Evolutionary conservation across 1,284 basidiomycete species (phyloP), one percentile per base, ranked within the genome.

Genomic region (Rhodotorula glutinis): DNA sequence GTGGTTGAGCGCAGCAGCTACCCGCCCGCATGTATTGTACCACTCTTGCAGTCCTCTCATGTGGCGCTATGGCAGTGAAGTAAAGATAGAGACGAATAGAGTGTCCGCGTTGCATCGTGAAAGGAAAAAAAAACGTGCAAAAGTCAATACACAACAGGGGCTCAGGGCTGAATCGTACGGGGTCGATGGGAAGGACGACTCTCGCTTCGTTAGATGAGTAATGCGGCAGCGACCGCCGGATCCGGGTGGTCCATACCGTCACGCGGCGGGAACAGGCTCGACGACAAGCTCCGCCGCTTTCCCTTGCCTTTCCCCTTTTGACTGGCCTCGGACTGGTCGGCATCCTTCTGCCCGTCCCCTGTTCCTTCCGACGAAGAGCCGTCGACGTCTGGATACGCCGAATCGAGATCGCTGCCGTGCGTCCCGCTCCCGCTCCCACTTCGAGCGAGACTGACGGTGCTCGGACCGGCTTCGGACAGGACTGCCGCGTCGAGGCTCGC

Each of bases 231-330:
- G 29, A 61, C 40, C 5, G 43, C 33, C 11, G 60, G 60, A 25
- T 61, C 53, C n/a, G 52, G 52, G n/a, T 61, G 60, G 17, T 61
- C 53, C 44, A 52, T 23, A 11, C 49, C 33, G 19, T 59, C 58
- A 4, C 38, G 53, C 38, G 53, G 53, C 23, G 53, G 53, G 27
- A 59, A 59, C 25, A 59, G 27, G 25, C 38, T 61, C 38, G 11
- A 41, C 38, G 23, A 41, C 53, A 23, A 19, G 41, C 40, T 53
- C 19, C 27, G 19, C 23, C 52, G 43, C 43, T 53, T 53, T 14
- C 57, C 61, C 65, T 76, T 76, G 61, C 73, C 71, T 51, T 68
- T 70, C 21, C 14, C n/a, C 49, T 29, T 54, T 9, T 52, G 38
- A 4, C 38, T 47, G 38, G 21, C 46, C 9, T 29, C 54, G 27